phyloP scores from a whole-genome alignment of 257 asterid genomes.

The Pogostemon cablin region DNA sequence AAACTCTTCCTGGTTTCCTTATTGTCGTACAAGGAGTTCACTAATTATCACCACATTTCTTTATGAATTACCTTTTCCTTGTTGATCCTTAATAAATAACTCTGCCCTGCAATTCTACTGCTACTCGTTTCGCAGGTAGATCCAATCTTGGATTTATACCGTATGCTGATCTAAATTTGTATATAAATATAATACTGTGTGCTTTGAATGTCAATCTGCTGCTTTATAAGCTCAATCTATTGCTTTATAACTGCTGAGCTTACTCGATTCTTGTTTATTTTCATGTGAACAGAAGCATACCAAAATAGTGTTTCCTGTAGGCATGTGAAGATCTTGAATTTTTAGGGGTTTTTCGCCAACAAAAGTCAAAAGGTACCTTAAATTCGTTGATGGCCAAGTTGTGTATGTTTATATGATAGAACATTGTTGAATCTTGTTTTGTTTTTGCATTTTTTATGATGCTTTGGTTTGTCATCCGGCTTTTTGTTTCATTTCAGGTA shows the following conservation, averaged over 20 bases:
- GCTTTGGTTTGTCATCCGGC: conserved; percentile 20
- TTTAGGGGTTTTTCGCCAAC: neutral
- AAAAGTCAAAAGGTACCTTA: neutral
- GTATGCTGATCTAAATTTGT: neutral
- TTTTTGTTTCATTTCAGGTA: conserved; percentile 20
- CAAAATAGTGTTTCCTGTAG: neutral
- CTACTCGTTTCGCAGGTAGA: conserved; percentile 14
- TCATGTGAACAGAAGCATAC: neutral
- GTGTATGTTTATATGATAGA: neutral
- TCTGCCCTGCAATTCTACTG: neutral
- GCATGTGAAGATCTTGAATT: neutral
- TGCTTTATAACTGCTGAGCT: conserved; percentile 9
- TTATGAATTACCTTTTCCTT: conserved; percentile 12
- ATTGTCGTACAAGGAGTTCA: conserved; percentile 16
- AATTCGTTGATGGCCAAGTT: neutral
- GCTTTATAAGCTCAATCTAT: neutral
- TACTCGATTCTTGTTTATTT: conserved; percentile 3
- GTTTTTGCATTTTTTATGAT: neutral
- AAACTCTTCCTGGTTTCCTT: neutral
- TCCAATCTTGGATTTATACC: neutral
- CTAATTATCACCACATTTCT: neutral
- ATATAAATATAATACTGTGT: neutral
- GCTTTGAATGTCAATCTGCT: conserved; percentile 8
- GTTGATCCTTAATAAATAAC: neutral
- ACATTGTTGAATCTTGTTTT: neutral